Base-by-base conservation (phyloP, 768 basidiomycete species). In the Russula earlei region DNA sequence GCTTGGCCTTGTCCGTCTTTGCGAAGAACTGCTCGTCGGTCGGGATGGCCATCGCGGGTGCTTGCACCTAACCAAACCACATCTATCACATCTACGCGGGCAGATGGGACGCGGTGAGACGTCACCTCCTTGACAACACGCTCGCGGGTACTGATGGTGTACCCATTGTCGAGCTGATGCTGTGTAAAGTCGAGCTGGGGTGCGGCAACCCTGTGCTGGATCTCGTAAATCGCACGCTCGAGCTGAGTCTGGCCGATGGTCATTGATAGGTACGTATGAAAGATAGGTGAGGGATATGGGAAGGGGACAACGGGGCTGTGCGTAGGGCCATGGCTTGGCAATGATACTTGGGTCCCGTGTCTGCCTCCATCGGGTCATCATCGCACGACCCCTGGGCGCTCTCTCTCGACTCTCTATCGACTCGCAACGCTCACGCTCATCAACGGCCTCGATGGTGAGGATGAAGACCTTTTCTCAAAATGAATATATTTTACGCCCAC, bases 11-110 rank as follows among this genome's bases (percentile, higher is more conserved):
- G 73, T 97, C 95, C 64, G 82, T 78, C 53, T 71, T 72, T 53
- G 87, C 84, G 73, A 85, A 97, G 80, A 98, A 99, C 69, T 98
- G 91, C 62, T 87, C 89, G 61, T 88, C 82, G 2, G 94, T 92
- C 5, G 96, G 96, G 58, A 85, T 81, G 62, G 74, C 76, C 84
- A 94, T 93, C 53, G 96, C 94, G 25, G 96, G 95, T 29, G 96
- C 93, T 83, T 98, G 96, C 12, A 98, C 93, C 93, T 97, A 66
- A 46, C 49, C 49, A 52, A 44, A 12, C 19, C 8, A 29, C n/a
- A 15, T 3, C 4, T n/a, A 43, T 40, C 25, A 33, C 48, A 31
- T 29, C 12, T 20, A 31, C 37, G 14, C 20, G 5, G 29, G n/a
- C 14, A 25, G 44, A 40, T 15, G 31, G 20, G 33, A 29, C 37